Evolutionary conservation across 2,329 filamentous ascomycete species (phyloP).

Genomic region (Aspergillus sojae): DNA sequence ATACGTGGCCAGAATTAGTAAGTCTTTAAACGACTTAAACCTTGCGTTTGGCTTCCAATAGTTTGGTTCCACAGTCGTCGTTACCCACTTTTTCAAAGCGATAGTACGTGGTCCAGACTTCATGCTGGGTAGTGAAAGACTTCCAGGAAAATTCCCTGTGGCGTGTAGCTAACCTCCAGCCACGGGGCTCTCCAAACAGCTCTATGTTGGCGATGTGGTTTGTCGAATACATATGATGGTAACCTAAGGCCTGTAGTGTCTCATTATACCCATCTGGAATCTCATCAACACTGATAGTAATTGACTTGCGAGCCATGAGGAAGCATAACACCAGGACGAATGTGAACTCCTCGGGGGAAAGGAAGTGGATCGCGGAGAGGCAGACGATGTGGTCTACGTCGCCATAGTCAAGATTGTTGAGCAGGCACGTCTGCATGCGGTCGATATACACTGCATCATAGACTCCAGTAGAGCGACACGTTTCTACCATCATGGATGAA

Average conservation of each 20-base stretch:
- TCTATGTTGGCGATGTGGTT: not conserved
- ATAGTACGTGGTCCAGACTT: constrained; percentile 1
- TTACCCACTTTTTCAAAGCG: not conserved
- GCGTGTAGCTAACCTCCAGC: not conserved
- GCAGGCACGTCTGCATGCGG: constrained; percentile 12
- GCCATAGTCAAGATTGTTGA: not conserved
- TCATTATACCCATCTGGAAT: constrained; percentile 18
- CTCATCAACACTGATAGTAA: constrained; percentile 20
- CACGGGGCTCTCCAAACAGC: not conserved
- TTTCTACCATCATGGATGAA: constrained; percentile 10
- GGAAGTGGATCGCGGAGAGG: constrained; percentile 17
- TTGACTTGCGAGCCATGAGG: constrained; percentile 20
- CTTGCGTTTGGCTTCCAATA: too few species aligned
- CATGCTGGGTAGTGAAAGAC: not conserved
- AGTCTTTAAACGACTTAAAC: too few species aligned
- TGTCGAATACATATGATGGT: not conserved
- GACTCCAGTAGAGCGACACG: constrained; percentile 10
- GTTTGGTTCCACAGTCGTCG: too few species aligned
- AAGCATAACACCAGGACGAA: constrained; percentile 24
- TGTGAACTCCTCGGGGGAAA: constrained; percentile 20
- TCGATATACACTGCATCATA: constrained; percentile 18
- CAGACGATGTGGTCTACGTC: constrained; percentile 23
- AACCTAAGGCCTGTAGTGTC: not conserved
- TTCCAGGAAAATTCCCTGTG: not conserved
- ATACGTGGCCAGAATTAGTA: too few species aligned